Conservation (phyloP, 192 early-diverging fungal species). For the Podila clonocystis region DNA sequence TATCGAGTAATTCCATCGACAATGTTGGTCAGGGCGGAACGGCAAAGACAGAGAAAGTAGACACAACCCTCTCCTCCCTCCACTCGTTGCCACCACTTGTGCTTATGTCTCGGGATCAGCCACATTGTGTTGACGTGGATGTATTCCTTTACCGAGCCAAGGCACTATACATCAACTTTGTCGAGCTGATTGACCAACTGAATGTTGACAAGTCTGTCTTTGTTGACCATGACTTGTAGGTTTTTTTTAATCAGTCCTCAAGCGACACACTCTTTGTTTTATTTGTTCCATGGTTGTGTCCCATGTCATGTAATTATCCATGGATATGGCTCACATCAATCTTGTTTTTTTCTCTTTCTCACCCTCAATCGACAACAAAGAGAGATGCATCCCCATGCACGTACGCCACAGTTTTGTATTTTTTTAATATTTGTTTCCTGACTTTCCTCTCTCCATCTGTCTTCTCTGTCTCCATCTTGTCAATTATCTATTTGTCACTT, state of each 20-base stretch:
- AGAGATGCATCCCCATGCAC: not conserved
- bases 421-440: not conserved
- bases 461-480: not conserved
- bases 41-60: not conserved
- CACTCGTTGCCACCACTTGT: not conserved
- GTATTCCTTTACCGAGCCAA: constrained; percentile 57
- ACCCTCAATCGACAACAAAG: not conserved
- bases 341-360: not conserved
- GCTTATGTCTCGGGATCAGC: constrained; percentile 38
- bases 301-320: too few species aligned
- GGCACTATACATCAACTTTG: constrained; percentile 62
- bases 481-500: not conserved
- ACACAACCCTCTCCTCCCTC: not conserved
- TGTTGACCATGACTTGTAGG: constrained; percentile 76
- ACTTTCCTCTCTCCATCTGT: not conserved
- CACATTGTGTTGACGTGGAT: constrained; percentile 38
- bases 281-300: not conserved
- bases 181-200: constrained; percentile 66
- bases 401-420: not conserved
- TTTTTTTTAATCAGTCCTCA: not conserved
- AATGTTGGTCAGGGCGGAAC: constrained; percentile 61
- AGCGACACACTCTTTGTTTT: not conserved
- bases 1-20: constrained; percentile 63
- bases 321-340: too few species aligned
- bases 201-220: constrained; percentile 59